Conservation (phyloP, 352 stramenopile species). For the Phytophthora ohioensis region DNA sequence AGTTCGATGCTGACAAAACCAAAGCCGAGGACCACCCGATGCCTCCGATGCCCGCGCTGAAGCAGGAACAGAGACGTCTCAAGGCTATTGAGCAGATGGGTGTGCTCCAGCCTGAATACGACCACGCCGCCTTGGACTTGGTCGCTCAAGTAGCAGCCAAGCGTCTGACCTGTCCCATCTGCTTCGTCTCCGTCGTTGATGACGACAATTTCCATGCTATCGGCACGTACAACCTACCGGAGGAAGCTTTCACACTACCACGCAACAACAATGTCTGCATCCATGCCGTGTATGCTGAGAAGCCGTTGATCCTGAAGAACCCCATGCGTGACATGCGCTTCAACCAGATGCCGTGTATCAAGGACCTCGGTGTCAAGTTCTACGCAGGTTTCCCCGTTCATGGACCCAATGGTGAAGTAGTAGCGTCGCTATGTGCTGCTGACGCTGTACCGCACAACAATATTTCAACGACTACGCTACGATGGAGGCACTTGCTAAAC, state of each 20-base stretch:
- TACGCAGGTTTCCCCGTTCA: slow-evolving; percentile 73
- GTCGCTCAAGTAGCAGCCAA: slow-evolving; percentile 70
- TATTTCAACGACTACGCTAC: slow-evolving; percentile 79
- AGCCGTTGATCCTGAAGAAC: slow-evolving; percentile 72
- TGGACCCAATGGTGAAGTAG: slow-evolving; percentile 55
- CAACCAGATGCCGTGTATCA: slow-evolving; percentile 58
- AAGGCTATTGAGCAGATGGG: slow-evolving; percentile 54
- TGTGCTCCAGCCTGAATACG: slow-evolving; percentile 53
- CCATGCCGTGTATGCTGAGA: slow-evolving; percentile 67
- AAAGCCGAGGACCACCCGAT: slow-evolving; percentile 51
- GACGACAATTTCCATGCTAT: slow-evolving; percentile 60
- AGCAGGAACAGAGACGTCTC: slow-evolving; percentile 57
- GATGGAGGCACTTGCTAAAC: slow-evolving; percentile 68
- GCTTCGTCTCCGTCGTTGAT: slow-evolving; percentile 71
- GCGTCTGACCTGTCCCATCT: slow-evolving; percentile 63
- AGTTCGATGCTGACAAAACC: slow-evolving; percentile 44
- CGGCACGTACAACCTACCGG: slow-evolving; percentile 54
- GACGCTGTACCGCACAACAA: slow-evolving; percentile 59
- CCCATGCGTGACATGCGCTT: slow-evolving; percentile 77
- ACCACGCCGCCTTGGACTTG: slow-evolving; percentile 61
- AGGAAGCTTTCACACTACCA: slow-evolving; percentile 24
- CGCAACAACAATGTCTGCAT: slow-evolving; percentile 67
- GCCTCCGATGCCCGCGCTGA: slow-evolving; percentile 44
- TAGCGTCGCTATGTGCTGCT: slow-evolving; percentile 61
- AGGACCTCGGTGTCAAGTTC: slow-evolving; percentile 68